Evolutionary conservation across 345 rosid genomes (phyloP).

Genomic region (Populus euphratica): DNA sequence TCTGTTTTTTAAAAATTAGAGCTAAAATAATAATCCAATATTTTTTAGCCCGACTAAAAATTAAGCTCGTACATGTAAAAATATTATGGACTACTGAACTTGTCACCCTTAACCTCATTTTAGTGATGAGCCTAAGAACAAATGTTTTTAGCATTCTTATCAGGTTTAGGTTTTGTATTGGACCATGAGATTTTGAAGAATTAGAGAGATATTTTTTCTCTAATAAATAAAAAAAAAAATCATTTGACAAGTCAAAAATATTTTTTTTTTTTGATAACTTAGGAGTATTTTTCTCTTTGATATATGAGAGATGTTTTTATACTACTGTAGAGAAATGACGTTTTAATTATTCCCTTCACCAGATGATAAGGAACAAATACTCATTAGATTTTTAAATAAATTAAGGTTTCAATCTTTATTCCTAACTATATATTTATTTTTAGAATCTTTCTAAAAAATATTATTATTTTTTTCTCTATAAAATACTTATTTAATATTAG

Average conservation of each 20-base stretch:
- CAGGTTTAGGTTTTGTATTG: rapidly evolving
- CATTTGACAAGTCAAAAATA: rapidly evolving
- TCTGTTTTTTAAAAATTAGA: too few species aligned
- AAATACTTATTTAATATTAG: rapidly evolving
- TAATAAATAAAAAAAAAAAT: too few species aligned
- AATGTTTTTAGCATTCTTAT: too few species aligned
- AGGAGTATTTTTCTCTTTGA: too few species aligned
- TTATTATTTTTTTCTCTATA: too few species aligned
- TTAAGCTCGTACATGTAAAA: rapidly evolving
- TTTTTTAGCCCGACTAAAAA: rapidly evolving
- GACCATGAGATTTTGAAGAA: too few species aligned
- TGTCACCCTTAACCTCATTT: too few species aligned
- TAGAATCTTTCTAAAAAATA: rapidly evolving
- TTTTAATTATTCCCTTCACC: too few species aligned
- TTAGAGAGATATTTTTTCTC: rapidly evolving
- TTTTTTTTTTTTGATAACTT: too few species aligned
- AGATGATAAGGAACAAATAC: rapidly evolving
- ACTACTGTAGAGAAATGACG: rapidly evolving
- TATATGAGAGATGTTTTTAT: rapidly evolving
- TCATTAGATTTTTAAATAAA: too few species aligned
- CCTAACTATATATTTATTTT: rapidly evolving
- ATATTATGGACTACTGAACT: too few species aligned
- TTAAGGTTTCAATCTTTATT: rapidly evolving
- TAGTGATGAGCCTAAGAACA: rapidly evolving
- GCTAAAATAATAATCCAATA: rapidly evolving